These are phyloP conservation scores for Paradendryphiella salina DNA, from an alignment of 2,329 filamentous ascomycete species.

Conservation along the genomic window DNA sequence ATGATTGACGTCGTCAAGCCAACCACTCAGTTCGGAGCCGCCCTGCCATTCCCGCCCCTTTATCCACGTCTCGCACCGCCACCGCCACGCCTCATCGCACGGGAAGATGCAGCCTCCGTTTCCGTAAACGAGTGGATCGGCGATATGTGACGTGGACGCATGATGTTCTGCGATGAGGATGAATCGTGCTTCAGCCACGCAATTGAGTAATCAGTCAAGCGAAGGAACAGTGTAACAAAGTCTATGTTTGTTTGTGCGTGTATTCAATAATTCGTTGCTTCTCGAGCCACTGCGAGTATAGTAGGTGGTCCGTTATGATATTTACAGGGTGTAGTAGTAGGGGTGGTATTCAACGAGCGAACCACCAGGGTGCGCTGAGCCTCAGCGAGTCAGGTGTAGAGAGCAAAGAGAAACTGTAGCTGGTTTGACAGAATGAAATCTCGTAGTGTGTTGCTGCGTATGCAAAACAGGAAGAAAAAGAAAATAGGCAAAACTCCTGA, in stretches of 20 bases:
- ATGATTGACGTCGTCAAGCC: constrained; percentile 4
- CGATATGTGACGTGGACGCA: background rate
- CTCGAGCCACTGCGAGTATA: background rate
- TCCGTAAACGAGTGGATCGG: background rate
- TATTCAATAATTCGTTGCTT: constrained; percentile 6
- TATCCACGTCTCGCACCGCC: constrained; percentile 1
- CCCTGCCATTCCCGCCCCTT: constrained; percentile 8
- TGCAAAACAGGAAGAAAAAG: constrained; percentile 3
- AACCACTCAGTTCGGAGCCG: constrained; percentile 6
- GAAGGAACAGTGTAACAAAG: background rate
- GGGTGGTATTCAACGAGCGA: constrained; percentile 4
- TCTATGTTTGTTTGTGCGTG: constrained; percentile 3
- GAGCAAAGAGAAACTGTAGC: background rate
- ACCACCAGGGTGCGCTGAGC: constrained; percentile 7
- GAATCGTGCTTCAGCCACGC: background rate
- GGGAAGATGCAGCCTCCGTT: background rate
- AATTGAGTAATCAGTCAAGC: background rate
- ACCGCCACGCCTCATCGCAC: background rate
- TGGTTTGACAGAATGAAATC: background rate
- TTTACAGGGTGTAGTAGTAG: constrained; percentile 3
- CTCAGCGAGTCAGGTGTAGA: background rate
- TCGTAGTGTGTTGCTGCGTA: background rate
- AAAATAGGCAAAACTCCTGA: background rate
- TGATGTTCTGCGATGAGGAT: background rate
- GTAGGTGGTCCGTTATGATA: constrained; percentile 5